A percentile compares a stretch with the other conserved stretches of the same genome.
Conservation (phyloP, 495 filamentous ascomycete genomes). For the Aspergillus steynii region DNA sequence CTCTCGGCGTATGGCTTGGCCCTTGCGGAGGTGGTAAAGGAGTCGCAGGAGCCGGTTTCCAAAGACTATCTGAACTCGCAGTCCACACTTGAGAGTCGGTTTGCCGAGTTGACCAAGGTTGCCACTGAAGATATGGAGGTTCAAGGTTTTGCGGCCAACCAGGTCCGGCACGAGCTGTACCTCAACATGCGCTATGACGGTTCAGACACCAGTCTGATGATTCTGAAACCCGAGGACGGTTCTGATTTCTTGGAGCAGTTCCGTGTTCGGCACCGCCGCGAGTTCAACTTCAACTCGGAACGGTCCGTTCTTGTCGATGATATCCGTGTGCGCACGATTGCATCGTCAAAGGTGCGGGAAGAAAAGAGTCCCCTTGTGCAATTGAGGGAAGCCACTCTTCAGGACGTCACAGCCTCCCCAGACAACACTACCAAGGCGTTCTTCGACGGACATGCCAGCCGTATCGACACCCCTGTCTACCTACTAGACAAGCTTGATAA, state of each 20-base stretch:
- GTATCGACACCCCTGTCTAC: conserved; percentile 82
- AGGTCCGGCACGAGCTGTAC: conserved; percentile 51
- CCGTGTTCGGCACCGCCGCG: conserved; percentile 46
- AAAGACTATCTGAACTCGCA: conserved; percentile 37
- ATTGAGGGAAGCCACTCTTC: conserved; percentile 33
- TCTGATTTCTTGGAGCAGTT: conserved; percentile 47
- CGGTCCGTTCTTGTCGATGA: conserved; percentile 53
- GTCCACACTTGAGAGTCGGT: conserved; percentile 32
- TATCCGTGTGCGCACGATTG: conserved; percentile 50
- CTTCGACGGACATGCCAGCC: conserved; percentile 62
- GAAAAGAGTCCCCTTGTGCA: conserved; percentile 44
- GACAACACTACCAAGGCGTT: conserved; percentile 43
- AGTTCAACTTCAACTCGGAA: conserved; percentile 55
- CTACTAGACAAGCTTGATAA: conserved; percentile 75
- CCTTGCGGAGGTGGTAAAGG: conserved; percentile 53
- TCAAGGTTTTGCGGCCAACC: conserved; percentile 39
- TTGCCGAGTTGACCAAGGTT: conserved; percentile 31
- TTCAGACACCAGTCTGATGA: conserved; percentile 55
- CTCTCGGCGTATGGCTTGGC: conserved; percentile 56
- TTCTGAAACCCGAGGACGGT: conserved; percentile 41
- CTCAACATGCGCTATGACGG: conserved; percentile 57
- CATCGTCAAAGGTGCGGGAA: conserved; percentile 41
- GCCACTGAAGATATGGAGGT: conserved; percentile 39
- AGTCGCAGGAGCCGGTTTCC: conserved; percentile 51
- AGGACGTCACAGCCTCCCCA: conserved; percentile 28